Base-by-base conservation (phyloP, 257 asterid species). In the Fraxinus americana region DNA sequence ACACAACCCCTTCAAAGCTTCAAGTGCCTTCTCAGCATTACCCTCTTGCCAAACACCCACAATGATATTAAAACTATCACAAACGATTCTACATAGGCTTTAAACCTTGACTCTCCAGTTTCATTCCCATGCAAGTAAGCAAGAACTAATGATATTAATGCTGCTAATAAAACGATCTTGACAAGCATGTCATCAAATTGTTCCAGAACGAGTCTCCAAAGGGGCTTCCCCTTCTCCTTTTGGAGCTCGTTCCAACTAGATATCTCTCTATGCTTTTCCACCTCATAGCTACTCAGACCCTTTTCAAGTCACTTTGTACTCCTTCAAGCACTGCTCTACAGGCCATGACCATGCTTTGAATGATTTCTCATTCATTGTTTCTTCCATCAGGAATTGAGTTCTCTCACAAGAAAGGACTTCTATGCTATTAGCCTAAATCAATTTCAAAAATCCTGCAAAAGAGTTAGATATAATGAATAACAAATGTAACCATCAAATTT, bases 171-270 rank as follows among this genome's bases (percentile, higher is more conserved):
- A 23, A 93, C 91, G 75, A 89, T 89, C 82, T 90, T 91, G 68
- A 93, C 93, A 73, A 93, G 94, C 86, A 75, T 80, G 77, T 93
- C 98, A 78, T 93, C 93, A 77, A 91, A 91, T 72, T 93, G 98
- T 38, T 88, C 92, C 57, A 93, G 67, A 14, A 93, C 94, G 75
- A 91, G 94, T 71, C 86, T 74, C 97, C 94, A 93, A 0, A 90
- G 68, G 39, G 98, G 94, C 80, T 90, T 93, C 59, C 94, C 91
- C 77, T 83, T 88, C 87, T 90, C 94, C 78, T 93, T 91, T 79
- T 86, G 85, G 57, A 91, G 94, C 57, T 93, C 96, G 74, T 93
- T 93, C 89, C 85, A 85, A 43, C 96, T 96, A 70, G 83, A 85
- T 34, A n/a, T 81, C 84, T 88, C 93, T 71, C 91, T 82, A 57